Evolutionary conservation across 2,329 filamentous ascomycete genomes (phyloP).

Genomic region (Hypomyces rosellus): DNA sequence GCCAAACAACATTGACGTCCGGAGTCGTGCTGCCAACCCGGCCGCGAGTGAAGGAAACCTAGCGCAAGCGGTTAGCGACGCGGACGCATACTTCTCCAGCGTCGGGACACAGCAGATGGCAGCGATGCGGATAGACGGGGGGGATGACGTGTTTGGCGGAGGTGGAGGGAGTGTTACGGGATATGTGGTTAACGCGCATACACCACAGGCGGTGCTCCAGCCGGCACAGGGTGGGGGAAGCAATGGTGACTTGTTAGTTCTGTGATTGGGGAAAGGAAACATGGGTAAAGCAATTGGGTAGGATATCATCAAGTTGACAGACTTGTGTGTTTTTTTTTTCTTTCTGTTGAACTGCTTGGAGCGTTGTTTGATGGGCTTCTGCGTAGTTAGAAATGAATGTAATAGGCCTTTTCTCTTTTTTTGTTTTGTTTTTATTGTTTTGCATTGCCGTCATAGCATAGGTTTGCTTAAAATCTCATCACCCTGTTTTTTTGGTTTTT

Average conservation of each 20-base stretch:
- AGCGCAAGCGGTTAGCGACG: slow-evolving; percentile 70
- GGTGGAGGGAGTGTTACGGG: slow-evolving; percentile 46
- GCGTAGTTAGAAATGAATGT: no score
- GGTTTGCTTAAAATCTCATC: no score
- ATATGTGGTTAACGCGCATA: slow-evolving; percentile 77
- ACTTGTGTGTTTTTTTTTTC: no score
- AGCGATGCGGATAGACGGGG: slow-evolving; percentile 59
- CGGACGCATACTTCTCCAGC: slow-evolving; percentile 82
- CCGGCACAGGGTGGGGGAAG: slow-evolving; percentile 56
- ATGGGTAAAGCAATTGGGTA: neutral
- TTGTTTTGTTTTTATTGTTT: no score
- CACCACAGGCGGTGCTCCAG: slow-evolving; percentile 68
- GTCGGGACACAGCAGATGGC: slow-evolving; percentile 70
- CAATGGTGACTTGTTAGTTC: slow-evolving; percentile 66
- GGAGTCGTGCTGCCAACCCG: slow-evolving; percentile 25
- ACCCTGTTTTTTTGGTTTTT: no score
- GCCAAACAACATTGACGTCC: slow-evolving; percentile 44
- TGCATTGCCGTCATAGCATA: no score
- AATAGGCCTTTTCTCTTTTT: no score
- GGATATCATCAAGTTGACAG: neutral
- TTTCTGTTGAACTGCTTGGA: neutral
- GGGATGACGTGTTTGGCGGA: slow-evolving; percentile 57
- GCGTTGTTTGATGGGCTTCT: neutral
- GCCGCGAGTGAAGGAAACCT: slow-evolving; percentile 40
- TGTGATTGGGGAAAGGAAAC: slow-evolving; percentile 35